Percentiles rank a stretch among this genome's conserved stretches.
Evolutionary conservation across 768 basidiomycete species (phyloP).

Genomic region (Antrodiella citrinella): DNA sequence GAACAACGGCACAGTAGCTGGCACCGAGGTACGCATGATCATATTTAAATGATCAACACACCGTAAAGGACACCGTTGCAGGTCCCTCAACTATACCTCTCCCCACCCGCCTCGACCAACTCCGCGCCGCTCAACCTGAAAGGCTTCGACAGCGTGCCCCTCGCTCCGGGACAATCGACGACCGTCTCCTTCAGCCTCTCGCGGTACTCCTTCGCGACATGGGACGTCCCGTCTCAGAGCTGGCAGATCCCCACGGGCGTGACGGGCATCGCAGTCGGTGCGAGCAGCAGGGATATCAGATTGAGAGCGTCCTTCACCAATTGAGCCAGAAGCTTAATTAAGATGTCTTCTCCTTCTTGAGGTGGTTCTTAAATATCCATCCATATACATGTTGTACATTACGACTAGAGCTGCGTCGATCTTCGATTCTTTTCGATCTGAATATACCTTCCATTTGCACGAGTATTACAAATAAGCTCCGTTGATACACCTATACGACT

Average conservation of each 20-base stretch:
- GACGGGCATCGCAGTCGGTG: slow-evolving; percentile 56
- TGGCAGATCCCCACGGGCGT: slow-evolving; percentile 40
- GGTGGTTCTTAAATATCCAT: too few relatives aligned
- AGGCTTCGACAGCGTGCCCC: slow-evolving; percentile 43
- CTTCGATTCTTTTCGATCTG: too few relatives aligned
- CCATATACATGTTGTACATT: too few relatives aligned
- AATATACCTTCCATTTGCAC: too few relatives aligned
- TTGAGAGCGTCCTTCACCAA: slow-evolving; percentile 34
- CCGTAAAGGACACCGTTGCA: too few relatives aligned
- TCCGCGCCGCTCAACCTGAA: slow-evolving; percentile 44
- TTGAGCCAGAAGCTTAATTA: slow-evolving; percentile 3
- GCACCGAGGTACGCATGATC: slow-evolving; percentile 48
- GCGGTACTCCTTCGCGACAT: slow-evolving; percentile 28
- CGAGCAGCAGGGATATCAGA: slow-evolving; percentile 56
- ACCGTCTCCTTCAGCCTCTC: slow-evolving; percentile 23
- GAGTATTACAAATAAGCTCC: not conserved
- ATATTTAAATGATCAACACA: too few relatives aligned
- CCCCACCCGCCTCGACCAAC: slow-evolving; percentile 38
- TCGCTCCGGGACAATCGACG: slow-evolving; percentile 19
- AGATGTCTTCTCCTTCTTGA: too few relatives aligned
- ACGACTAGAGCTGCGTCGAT: too few relatives aligned
- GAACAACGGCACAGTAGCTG: slow-evolving; percentile 47
- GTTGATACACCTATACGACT: too few relatives aligned
- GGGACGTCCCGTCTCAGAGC: slow-evolving; percentile 31
- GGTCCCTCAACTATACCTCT: slow-evolving; percentile 51